Evolutionary conservation across 2,329 filamentous ascomycete genomes (phyloP).

Genomic region (Drechslerella coelobrocha): DNA sequence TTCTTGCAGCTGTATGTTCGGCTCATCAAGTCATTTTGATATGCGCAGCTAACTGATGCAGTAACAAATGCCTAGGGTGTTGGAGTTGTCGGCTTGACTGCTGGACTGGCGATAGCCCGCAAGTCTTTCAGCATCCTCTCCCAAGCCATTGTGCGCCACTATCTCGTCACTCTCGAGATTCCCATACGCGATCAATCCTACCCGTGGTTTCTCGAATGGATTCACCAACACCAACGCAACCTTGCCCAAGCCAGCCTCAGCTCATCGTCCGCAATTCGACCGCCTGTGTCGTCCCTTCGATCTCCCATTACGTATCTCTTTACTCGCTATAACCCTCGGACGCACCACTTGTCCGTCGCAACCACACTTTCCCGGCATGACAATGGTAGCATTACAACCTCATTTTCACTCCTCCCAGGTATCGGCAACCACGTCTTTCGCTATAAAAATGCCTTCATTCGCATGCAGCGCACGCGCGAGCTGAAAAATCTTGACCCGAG

Average conservation of each 20-base stretch:
- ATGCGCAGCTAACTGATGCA: constrained; percentile 48
- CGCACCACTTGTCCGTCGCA: constrained; percentile 71
- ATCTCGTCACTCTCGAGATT: constrained; percentile 95
- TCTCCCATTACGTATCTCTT: constrained; percentile 64
- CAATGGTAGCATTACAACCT: constrained; percentile 74
- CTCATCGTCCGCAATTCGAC: constrained; percentile 58
- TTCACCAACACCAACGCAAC: constrained; percentile 78
- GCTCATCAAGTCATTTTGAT: background rate
- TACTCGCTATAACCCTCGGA: constrained; percentile 65
- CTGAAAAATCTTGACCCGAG: constrained; percentile 78
- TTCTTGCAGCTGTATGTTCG: constrained; percentile 36
- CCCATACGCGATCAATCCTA: constrained; percentile 93
- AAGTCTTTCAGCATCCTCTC: constrained; percentile 75
- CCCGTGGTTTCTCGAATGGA: constrained; percentile 92
- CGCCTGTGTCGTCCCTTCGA: constrained; percentile 64
- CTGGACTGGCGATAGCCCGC: constrained; percentile 79
- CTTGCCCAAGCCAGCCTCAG: constrained; percentile 57
- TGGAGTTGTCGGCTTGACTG: constrained; percentile 86
- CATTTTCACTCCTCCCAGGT: constrained; percentile 88
- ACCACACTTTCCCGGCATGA: constrained; percentile 69
- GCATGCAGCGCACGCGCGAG: constrained; percentile 85
- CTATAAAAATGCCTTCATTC: constrained; percentile 84
- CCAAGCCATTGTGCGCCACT: constrained; percentile 77
- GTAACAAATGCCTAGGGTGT: constrained; percentile 71
- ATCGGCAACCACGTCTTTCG: constrained; percentile 88